Evolutionary conservation across 805 yeast genomes (phyloP), one percentile per base, ranked within the genome.

Genomic region (Suhomyces pyralidae): DNA sequence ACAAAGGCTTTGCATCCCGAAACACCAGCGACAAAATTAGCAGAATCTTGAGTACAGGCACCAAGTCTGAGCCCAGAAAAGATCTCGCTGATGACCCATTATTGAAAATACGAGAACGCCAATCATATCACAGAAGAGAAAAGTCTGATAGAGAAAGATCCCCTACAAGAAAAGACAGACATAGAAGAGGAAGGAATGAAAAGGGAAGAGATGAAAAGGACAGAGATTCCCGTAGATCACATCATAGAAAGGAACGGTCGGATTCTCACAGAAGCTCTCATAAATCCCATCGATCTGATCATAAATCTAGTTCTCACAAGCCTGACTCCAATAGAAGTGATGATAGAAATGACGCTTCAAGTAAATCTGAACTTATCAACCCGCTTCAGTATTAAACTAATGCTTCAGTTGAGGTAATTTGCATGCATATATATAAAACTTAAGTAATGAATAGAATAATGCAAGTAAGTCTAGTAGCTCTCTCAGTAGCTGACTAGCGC

Each of bases 11-110:
- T 12, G 34, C 50, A 5, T 15, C 43, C 20, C 14, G 45, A 42
- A 30, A 34, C 15, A 25, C 48, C 22, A 43, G 20, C 14, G 43
- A 42, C 19, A 42, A 42, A 19, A 51, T 51, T 6, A 34, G 44
- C 8, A 42, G 38, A 4, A 49, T 51, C 7, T 15, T 51, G 15
- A 32, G 45, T 14, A 25, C 48, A 2, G 54, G 51, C 12, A 66
- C 48, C 15, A 74, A 76, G 56, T 65, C 79, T 9, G 66, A 45
- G 7, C 65, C 38, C 32, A 62, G 63, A 24, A 62, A 68, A 49
- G 71, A 40, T 32, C 40, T 51, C 34, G 58, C 48, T 7, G 74
- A 80, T 42, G 88, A 84, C 58, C 88, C 88, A 1, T 70, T 83
- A 70, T 59, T 73, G 42, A 71, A 66, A 51, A 76, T 81, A 8